Evolutionary conservation across 2,329 filamentous ascomycete species (phyloP).

Genomic region (Cytospora piceae): DNA sequence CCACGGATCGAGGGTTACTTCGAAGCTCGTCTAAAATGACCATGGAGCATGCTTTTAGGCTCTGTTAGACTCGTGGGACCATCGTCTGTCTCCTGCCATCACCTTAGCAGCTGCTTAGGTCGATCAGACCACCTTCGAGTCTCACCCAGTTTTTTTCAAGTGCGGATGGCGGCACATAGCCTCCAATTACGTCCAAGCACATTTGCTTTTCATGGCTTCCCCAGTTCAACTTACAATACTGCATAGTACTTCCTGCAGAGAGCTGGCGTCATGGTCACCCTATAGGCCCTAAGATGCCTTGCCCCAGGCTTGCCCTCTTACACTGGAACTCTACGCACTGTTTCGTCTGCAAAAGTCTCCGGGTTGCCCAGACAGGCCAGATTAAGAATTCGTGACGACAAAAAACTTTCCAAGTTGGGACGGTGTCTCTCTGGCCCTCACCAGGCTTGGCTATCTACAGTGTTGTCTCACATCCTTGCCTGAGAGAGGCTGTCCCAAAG

Average conservation of each 20-base stretch:
- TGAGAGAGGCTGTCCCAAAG: constrained; percentile 18
- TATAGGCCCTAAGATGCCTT: constrained; percentile 7
- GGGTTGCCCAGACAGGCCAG: constrained; percentile 3
- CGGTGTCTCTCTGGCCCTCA: constrained; percentile 10
- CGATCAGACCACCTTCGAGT: constrained; percentile 13
- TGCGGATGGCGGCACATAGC: constrained; percentile 22
- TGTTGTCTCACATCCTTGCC: constrained; percentile 26
- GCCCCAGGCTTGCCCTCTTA: background rate
- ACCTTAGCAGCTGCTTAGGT: too few species aligned
- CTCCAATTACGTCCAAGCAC: constrained; percentile 23
- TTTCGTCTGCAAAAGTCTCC: background rate
- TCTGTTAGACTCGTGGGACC: background rate
- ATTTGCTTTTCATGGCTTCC: constrained; percentile 22
- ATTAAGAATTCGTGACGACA: background rate
- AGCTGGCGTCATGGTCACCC: constrained; percentile 21
- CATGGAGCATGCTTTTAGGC: background rate
- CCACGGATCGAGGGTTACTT: background rate
- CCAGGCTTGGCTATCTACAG: constrained; percentile 19
- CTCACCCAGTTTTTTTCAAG: constrained; percentile 19
- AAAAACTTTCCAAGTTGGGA: background rate
- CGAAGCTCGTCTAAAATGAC: background rate
- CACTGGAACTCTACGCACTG: background rate
- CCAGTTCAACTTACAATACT: constrained; percentile 16
- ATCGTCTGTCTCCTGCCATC: background rate
- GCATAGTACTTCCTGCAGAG: constrained; percentile 23